Conservation (phyloP, 1,139 yeast species). For the Zygosaccharomyces pseudobailii region DNA sequence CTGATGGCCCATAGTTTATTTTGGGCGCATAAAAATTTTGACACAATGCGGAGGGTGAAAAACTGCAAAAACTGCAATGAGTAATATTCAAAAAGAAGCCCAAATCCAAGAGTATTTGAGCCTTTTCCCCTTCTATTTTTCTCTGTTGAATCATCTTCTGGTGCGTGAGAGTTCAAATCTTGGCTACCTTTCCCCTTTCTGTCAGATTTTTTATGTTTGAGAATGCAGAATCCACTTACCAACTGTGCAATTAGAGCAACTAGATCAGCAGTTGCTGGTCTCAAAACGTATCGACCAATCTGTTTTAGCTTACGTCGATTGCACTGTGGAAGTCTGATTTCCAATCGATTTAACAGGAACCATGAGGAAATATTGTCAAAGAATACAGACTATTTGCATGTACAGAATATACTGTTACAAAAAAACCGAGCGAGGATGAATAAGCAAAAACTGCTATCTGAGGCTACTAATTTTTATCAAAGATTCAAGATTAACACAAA, state of each 20-base stretch:
- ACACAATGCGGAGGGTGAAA: constrained; percentile 4
- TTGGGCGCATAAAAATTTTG: background rate
- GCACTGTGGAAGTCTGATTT: constrained; percentile 2
- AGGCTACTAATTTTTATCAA: constrained; percentile 42
- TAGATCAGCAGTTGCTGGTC: background rate
- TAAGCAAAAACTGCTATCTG: constrained; percentile 40
- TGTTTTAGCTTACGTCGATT: background rate
- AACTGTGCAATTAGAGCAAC: background rate
- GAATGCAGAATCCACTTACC: background rate
- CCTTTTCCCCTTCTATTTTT: no score
- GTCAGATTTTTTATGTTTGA: background rate
- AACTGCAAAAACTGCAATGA: background rate
- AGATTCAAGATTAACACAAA: constrained; percentile 48
- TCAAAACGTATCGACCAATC: background rate
- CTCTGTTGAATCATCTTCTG: no score
- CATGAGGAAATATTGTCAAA: constrained; percentile 15
- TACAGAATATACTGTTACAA: constrained; percentile 25
- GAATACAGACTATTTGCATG: constrained; percentile 22
- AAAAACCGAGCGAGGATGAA: constrained; percentile 27
- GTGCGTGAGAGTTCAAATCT: background rate
- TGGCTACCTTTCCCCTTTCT: background rate
- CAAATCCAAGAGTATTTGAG: background rate
- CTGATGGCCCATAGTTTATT: background rate
- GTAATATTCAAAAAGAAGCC: background rate
- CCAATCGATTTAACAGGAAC: constrained; percentile 1